Base-by-base conservation (phyloP, 306 rosid genomes). In the Trifolium subterraneum region DNA sequence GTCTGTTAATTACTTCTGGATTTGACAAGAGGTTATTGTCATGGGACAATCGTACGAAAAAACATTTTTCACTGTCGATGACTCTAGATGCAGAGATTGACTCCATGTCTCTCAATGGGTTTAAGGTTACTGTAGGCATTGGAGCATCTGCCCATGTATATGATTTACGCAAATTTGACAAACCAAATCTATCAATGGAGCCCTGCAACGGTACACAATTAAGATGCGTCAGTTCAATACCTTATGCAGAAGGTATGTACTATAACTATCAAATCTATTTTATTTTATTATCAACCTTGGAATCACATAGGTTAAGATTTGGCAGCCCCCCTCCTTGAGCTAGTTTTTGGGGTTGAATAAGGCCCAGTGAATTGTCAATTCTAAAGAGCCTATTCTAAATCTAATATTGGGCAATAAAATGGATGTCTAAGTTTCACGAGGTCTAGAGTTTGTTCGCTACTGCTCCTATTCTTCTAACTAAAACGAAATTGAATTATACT, bases 1-100 rank as follows among this genome's bases (percentile, higher is more conserved):
- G 80, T 80, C 95, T 88, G 75, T 74, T 92, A 78, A 81, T 94
- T 44, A 80, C 91, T 70, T 84, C 93, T 2, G 98, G 98, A 75
- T 77, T 87, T 75, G 95, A 94, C 88, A 83, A 84, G 73, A 88
- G 88, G 77, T 56, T 91, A 79, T 20, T 82, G 58, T 74, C 81
- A 15, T 90, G 89, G 97, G 98, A 94, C 69, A 68, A 73, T 4
- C 95, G 91, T 25, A 68, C 2, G 75, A 82, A 38, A 78, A 79
- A 90, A 51, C 82, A 79, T 50, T 66, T 67, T 73, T 69, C 52
- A 20, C 82, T 77, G 58, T 77, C 42, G 41, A 86, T 18, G 75
- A 83, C 65, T 72, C 51, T 85, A 10, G 88, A 74, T 78, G 80
- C 82, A 48, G 96, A 87, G 75, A 90, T 86, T 68, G 83, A 82